Percentiles rank a stretch among this genome's conserved stretches.
Conservation (phyloP, 495 filamentous ascomycete genomes). For the Schizothecium vesticola region DNA sequence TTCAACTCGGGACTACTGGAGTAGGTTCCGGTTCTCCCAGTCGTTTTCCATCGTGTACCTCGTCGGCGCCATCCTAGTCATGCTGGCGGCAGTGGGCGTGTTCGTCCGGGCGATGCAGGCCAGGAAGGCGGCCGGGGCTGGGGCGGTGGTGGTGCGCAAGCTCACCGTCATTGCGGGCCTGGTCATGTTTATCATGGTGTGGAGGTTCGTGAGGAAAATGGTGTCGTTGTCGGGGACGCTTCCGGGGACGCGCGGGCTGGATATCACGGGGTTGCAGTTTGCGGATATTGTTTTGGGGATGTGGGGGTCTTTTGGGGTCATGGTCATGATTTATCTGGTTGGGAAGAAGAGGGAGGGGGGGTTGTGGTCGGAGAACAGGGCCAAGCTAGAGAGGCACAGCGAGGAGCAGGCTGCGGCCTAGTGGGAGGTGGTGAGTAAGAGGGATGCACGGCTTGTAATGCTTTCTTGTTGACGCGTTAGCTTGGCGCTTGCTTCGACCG, state of each 20-base stretch:
- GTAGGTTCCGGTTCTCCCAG: no score
- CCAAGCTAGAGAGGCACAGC: background rate
- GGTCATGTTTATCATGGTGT: background rate
- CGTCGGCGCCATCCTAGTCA: background rate
- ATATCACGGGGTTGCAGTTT: background rate
- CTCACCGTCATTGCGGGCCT: background rate
- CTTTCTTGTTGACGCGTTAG: background rate
- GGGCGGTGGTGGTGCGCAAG: background rate
- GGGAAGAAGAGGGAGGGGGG: background rate
- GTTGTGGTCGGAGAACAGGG: background rate
- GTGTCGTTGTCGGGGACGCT: background rate
- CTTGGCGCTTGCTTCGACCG: background rate
- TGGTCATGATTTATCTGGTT: background rate
- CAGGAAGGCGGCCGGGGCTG: background rate
- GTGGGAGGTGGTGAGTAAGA: no score
- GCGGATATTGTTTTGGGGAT: background rate
- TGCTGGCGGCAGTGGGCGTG: background rate
- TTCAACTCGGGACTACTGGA: no score
- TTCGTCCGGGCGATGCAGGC: background rate
- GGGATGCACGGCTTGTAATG: background rate
- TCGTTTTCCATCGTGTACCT: background rate
- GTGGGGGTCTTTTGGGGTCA: background rate
- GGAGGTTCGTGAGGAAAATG: background rate
- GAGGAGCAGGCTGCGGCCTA: background rate
- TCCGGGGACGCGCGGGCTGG: background rate